Evolutionary conservation across 2,329 filamentous ascomycete genomes (phyloP).

Genomic region (Neocucurbitaria cava): DNA sequence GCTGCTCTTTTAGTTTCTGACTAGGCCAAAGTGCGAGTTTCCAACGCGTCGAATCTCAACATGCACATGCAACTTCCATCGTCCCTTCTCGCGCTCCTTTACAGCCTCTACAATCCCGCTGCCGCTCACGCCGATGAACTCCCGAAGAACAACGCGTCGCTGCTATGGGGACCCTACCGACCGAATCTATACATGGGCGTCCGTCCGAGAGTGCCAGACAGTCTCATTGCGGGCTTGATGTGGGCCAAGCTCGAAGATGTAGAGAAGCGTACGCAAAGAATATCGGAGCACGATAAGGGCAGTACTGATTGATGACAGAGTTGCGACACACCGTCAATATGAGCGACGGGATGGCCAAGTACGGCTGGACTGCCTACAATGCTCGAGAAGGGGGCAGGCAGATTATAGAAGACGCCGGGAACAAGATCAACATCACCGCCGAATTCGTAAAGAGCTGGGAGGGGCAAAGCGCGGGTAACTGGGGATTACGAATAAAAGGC

Average conservation of each 20-base stretch:
- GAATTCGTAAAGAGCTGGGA: conserved; percentile 90
- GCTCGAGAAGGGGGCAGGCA: conserved; percentile 83
- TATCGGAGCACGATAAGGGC: not conserved
- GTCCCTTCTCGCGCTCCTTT: conserved; percentile 24
- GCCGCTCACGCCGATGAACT: conserved; percentile 18
- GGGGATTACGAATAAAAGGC: conserved; percentile 86
- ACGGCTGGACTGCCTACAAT: conserved; percentile 97
- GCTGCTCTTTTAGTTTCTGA: conserved; percentile 7
- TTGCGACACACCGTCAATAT: conserved; percentile 95
- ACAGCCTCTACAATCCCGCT: conserved; percentile 18
- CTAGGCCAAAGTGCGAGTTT: conserved; percentile 8
- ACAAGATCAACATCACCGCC: conserved; percentile 86
- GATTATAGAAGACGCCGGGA: conserved; percentile 84
- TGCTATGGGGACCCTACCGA: conserved; percentile 95
- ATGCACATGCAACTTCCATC: conserved; percentile 31
- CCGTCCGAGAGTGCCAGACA: conserved; percentile 78
- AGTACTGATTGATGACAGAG: conserved; percentile 42
- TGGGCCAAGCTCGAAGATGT: conserved; percentile 87
- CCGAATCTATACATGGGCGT: conserved; percentile 94
- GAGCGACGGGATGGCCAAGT: conserved; percentile 87
- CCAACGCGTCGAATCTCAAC: conserved; percentile 11
- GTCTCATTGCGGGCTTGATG: conserved; percentile 80
- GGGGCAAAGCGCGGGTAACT: conserved; percentile 83
- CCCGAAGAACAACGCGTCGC: conserved; percentile 69
- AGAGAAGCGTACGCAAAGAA: conserved; percentile 68